Percentiles rank a stretch among this genome's conserved stretches.
phyloP scores from a whole-genome alignment of 352 stramenopile genomes.

The Phytopythium litorale region DNA sequence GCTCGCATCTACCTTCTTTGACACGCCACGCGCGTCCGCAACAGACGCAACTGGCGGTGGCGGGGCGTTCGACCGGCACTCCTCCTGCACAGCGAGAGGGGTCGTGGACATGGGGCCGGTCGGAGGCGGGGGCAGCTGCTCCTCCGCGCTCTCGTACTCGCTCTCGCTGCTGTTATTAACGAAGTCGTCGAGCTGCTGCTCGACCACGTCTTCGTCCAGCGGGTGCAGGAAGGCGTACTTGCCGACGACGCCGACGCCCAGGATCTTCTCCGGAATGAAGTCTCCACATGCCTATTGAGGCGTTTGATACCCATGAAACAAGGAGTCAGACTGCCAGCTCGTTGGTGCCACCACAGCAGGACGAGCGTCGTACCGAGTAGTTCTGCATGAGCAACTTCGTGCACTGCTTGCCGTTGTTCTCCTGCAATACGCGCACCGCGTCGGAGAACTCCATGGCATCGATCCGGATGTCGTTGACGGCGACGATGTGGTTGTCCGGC shows the following conservation, averaged over 20 bases:
- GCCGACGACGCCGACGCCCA: slow-evolving; percentile 72
- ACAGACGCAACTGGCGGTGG: background rate
- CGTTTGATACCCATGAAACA: background rate
- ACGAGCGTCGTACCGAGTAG: slow-evolving; percentile 46
- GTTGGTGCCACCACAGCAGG: background rate
- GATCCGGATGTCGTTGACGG: slow-evolving; percentile 85
- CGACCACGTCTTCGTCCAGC: slow-evolving; percentile 33
- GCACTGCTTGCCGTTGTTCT: slow-evolving; percentile 85
- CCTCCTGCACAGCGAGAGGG: background rate
- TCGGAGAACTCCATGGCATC: slow-evolving; percentile 80
- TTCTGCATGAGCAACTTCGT: slow-evolving; percentile 88
- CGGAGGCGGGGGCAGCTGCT: slow-evolving; percentile 12
- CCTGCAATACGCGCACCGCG: slow-evolving; percentile 72
- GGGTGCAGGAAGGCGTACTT: slow-evolving; percentile 80
- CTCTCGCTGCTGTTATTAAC: slow-evolving; percentile 31
- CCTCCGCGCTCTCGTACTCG: slow-evolving; percentile 16
- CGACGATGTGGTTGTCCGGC: slow-evolving; percentile 84
- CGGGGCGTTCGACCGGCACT: slow-evolving; percentile 2
- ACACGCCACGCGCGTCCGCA: slow-evolving; percentile 15
- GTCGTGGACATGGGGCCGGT: slow-evolving; percentile 3
- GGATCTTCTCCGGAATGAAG: slow-evolving; percentile 86
- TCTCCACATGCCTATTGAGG: slow-evolving; percentile 54
- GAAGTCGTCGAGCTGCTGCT: slow-evolving; percentile 66
- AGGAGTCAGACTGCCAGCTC: background rate
- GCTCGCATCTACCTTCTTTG: slow-evolving; percentile 27